These are phyloP conservation scores for Musa itinerans DNA, from an alignment of 176 grass and related monocot genomes.

Conservation along the genomic window DNA sequence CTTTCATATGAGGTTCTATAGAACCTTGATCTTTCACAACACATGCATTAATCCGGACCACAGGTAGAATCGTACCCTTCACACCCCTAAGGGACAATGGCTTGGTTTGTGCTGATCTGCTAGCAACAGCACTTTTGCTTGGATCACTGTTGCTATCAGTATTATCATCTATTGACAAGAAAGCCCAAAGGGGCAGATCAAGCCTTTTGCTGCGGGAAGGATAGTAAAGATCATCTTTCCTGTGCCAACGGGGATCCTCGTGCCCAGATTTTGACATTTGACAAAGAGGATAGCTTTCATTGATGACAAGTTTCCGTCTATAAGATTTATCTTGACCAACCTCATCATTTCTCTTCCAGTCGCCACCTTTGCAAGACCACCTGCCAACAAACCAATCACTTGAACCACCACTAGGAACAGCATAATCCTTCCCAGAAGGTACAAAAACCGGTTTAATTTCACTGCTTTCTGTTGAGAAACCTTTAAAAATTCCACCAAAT, in stretches of 20 bases:
- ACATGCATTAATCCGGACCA: conserved; percentile 84
- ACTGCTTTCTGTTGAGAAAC: conserved; percentile 19
- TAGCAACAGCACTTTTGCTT: conserved; percentile 42
- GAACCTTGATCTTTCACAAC: conserved; percentile 62
- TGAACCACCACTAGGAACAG: conserved; percentile 30
- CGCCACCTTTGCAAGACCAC: conserved; percentile 87
- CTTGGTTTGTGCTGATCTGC: conserved; percentile 38
- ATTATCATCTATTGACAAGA: conserved; percentile 67
- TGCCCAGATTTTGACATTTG: conserved; percentile 58
- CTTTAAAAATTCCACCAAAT: conserved; percentile 27
- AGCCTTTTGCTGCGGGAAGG: conserved; percentile 51
- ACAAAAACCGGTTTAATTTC: conserved; percentile 27
- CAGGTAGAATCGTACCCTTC: conserved; percentile 67
- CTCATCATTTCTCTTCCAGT: conserved; percentile 93
- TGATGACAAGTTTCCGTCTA: conserved; percentile 73
- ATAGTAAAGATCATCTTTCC: conserved; percentile 64
- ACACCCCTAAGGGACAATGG: conserved; percentile 43
- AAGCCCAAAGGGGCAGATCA: conserved; percentile 72
- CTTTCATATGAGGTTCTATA: conserved; percentile 44
- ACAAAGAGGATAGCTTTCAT: conserved; percentile 81
- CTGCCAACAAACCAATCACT: conserved; percentile 76
- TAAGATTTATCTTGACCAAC: conserved; percentile 49
- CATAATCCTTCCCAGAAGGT: conserved; percentile 26
- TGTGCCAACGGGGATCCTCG: conserved; percentile 63
- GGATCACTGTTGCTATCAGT: conserved; percentile 42